These are phyloP conservation scores for Populus ilicifolia DNA, from an alignment of 345 rosid genomes.

Conservation along the genomic window DNA sequence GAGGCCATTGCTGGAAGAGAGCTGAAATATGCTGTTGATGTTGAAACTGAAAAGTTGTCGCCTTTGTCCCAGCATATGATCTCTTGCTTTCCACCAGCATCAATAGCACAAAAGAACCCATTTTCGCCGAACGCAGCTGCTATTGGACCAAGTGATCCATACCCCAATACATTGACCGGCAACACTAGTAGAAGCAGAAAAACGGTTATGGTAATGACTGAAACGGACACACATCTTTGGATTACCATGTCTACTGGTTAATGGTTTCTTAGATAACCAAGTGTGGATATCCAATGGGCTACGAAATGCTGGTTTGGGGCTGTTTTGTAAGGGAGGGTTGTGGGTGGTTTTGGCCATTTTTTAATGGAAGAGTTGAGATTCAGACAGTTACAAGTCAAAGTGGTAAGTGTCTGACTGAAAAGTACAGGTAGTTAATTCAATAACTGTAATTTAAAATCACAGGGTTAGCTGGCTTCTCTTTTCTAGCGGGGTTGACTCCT, in stretches of 20 bases:
- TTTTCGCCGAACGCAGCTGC: slow-evolving; percentile 68
- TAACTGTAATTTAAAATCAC: neutral
- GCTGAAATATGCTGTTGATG: slow-evolving; percentile 25
- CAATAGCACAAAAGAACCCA: slow-evolving; percentile 94
- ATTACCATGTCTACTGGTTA: neutral
- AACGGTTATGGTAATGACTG: slow-evolving; percentile 3
- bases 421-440: neutral
- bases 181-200: slow-evolving; percentile 22
- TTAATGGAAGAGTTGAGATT: neutral
- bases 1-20: slow-evolving; percentile 57
- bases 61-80: slow-evolving; percentile 79
- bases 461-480: neutral
- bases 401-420: neutral
- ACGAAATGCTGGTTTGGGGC: neutral
- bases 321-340: neutral
- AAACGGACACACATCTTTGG: neutral
- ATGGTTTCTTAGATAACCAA: neutral
- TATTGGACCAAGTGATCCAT: slow-evolving; percentile 77
- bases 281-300: neutral
- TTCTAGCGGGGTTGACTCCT: neutral
- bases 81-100: slow-evolving; percentile 76
- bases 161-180: slow-evolving; percentile 45
- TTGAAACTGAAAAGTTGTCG: slow-evolving; percentile 33
- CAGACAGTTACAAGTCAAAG: slow-evolving; percentile 9
- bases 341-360: neutral